Conservation (phyloP, 441 rosid genomes). For the Manihot esculenta region DNA sequence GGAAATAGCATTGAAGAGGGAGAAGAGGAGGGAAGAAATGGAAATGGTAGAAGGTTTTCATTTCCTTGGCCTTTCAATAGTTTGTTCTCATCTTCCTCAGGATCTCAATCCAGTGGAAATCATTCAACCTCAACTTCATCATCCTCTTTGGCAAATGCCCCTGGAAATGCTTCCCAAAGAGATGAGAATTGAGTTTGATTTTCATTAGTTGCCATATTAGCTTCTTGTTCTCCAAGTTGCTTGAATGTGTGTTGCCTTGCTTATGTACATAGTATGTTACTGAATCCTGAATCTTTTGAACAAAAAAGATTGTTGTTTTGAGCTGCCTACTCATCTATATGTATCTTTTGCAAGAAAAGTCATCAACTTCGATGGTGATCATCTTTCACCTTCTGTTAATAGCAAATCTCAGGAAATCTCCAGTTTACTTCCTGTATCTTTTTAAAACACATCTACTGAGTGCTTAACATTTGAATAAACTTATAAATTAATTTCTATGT, state of each 20-base stretch:
- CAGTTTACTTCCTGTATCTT: too few relatives aligned
- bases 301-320: too few relatives aligned
- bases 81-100: slow-evolving; percentile 55
- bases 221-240: slow-evolving; percentile 10
- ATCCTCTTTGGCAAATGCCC: slow-evolving; percentile 32
- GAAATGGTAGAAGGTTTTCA: slow-evolving; percentile 48
- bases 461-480: too few relatives aligned
- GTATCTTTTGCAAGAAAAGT: too few relatives aligned
- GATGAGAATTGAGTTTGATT: slow-evolving; percentile 36
- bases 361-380: too few relatives aligned
- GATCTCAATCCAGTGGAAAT: slow-evolving; percentile 37
- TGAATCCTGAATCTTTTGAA: not conserved
- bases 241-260: slow-evolving; percentile 17
- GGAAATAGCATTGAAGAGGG: slow-evolving; percentile 34
- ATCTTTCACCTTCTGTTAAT: too few relatives aligned
- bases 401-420: too few relatives aligned
- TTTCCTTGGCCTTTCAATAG: slow-evolving; percentile 69
- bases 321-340: too few relatives aligned
- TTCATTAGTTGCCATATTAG: slow-evolving; percentile 13
- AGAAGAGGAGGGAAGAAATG: slow-evolving; percentile 25
- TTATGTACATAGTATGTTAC: slow-evolving; percentile 31
- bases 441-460: too few relatives aligned
- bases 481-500: too few relatives aligned
- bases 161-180: slow-evolving; percentile 34
- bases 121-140: slow-evolving; percentile 37